These are phyloP conservation scores for Colletotrichum coccodes DNA, from an alignment of 2,329 filamentous ascomycete species.

Conservation along the genomic window DNA sequence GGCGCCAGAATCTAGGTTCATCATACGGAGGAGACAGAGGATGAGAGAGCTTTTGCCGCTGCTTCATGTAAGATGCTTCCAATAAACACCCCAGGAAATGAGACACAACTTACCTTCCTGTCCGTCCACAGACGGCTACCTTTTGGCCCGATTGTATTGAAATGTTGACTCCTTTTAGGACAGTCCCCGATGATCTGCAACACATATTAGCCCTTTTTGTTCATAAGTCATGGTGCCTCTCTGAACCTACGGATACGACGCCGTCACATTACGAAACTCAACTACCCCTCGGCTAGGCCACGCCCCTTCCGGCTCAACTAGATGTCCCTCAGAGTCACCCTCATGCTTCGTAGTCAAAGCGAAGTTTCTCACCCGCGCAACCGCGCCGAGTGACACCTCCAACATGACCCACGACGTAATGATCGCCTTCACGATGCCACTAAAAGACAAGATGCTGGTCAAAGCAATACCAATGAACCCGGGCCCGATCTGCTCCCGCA, in stretches of 20 bases:
- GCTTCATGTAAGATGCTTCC: not conserved
- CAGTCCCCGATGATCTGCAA: conserved; percentile 10
- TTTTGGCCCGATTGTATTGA: conserved; percentile 36
- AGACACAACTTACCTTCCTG: conserved; percentile 34
- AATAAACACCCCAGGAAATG: not conserved
- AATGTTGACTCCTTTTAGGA: conserved; percentile 25
- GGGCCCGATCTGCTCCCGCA: conserved; percentile 22
- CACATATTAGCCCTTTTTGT: not conserved
- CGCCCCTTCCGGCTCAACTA: not conserved
- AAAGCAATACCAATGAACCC: conserved; percentile 25
- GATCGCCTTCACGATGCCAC: conserved; percentile 13
- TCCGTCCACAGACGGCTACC: conserved; percentile 37
- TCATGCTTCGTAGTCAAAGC: conserved; percentile 8
- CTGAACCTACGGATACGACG: conserved; percentile 20
- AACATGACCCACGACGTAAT: conserved; percentile 31
- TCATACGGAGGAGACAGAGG: conserved; percentile 53
- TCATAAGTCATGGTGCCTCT: rapidly evolving
- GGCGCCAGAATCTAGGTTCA: conserved; percentile 52
- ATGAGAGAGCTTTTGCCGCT: conserved; percentile 59
- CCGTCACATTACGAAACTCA: not conserved
- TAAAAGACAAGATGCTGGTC: conserved; percentile 21
- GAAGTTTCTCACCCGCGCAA: conserved; percentile 28
- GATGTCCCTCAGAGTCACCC: not conserved
- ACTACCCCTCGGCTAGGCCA: conserved; percentile 11
- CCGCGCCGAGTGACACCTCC: conserved; percentile 28